A percentile compares a stretch with the other conserved stretches of the same genome.
Evolutionary conservation across 495 filamentous ascomycete species (phyloP).

Genomic region (Stereocaulon alpinum): DNA sequence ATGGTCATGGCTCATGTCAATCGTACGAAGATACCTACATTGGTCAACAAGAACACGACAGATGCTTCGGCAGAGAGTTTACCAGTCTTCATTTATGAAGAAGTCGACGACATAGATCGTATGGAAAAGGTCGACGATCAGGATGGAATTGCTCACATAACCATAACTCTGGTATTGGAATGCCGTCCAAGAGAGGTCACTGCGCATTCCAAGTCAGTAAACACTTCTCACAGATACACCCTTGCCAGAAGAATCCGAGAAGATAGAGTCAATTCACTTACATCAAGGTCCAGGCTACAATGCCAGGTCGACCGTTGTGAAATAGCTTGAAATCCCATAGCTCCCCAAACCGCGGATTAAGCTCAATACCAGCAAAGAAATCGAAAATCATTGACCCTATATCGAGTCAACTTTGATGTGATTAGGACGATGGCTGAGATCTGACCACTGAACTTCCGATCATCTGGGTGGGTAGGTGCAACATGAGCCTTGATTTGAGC

Average conservation of each 20-base stretch:
- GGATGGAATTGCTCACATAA: conserved; percentile 35
- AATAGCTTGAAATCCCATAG: conserved; percentile 42
- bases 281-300: conserved; percentile 35
- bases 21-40: conserved; percentile 36
- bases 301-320: conserved; percentile 39
- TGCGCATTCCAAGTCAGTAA: neutral
- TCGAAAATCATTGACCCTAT: conserved; percentile 34
- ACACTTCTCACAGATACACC: neutral
- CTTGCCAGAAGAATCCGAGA: neutral
- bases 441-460: conserved; percentile 33
- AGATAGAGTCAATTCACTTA: conserved; percentile 5
- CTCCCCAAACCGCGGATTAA: conserved; percentile 39
- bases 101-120: conserved; percentile 40
- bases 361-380: conserved; percentile 38
- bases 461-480: conserved; percentile 31
- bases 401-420: neutral
- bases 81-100: conserved; percentile 42
- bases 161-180: conserved; percentile 37
- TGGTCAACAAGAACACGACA: neutral
- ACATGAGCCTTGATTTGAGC: conserved; percentile 34
- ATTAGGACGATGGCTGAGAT: neutral
- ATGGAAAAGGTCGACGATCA: conserved; percentile 37
- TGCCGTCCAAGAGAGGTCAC: conserved; percentile 33
- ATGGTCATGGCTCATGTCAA: conserved; percentile 43
- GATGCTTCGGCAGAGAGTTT: neutral